A percentile compares a stretch with the other conserved stretches of the same genome.
These are phyloP conservation scores for Thalassiosira exigua DNA, from an alignment of 352 stramenopile species.

Conservation along the genomic window DNA sequence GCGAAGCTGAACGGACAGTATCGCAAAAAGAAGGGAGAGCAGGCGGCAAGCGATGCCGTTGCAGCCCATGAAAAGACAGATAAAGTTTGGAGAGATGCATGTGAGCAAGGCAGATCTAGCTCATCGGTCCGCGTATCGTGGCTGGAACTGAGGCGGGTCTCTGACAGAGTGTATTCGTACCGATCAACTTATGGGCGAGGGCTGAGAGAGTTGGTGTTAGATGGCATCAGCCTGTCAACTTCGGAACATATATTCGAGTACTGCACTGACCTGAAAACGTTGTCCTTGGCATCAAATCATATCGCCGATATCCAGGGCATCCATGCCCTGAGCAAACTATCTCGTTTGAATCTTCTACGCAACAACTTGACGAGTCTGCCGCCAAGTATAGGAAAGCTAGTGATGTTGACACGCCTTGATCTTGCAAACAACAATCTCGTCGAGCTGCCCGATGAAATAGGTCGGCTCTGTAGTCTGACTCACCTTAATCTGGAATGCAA, in stretches of 20 bases:
- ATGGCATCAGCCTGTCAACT: conserved; percentile 32
- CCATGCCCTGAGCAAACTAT: conserved; percentile 28
- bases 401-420: conserved; percentile 49
- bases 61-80: conserved; percentile 24
- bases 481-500: conserved; percentile 63
- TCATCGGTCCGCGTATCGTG: conserved; percentile 28
- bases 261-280: conserved; percentile 39
- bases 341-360: conserved; percentile 48
- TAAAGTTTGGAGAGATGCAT: conserved; percentile 37
- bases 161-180: conserved; percentile 41
- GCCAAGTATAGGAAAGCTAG: conserved; percentile 47
- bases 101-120: conserved; percentile 22
- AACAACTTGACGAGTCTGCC: conserved; percentile 60
- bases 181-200: conserved; percentile 16
- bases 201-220: conserved; percentile 25
- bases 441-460: conserved; percentile 56
- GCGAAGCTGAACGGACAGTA: conserved; percentile 25
- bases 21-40: conserved; percentile 4
- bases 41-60: background rate
- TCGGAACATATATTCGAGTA: conserved; percentile 21
- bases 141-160: conserved; percentile 32
- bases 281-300: conserved; percentile 54
- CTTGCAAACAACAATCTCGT: conserved; percentile 60
- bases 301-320: conserved; percentile 41
- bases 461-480: conserved; percentile 29